Base-by-base conservation (phyloP, 2,329 filamentous ascomycete genomes). In the Drechslerella stenobrocha region DNA sequence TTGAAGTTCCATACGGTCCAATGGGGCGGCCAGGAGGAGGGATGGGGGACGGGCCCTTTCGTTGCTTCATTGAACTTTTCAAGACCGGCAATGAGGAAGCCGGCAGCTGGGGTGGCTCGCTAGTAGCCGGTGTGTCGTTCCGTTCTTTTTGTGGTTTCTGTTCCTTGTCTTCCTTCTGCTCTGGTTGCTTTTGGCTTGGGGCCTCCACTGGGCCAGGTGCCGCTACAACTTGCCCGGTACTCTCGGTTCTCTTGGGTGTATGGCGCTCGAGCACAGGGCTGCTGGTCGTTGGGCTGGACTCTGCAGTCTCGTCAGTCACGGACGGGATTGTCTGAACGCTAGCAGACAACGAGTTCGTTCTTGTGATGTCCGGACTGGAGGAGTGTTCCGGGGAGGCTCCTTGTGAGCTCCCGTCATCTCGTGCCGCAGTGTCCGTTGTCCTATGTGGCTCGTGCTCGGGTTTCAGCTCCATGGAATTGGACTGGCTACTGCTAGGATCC, bases 281-380 rank as follows among this genome's bases (percentile, higher is more conserved):
- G 23, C 63, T 67, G n/a, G 50, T 55, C 26, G 63, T 15, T 30
- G 63, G 63, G 32, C 63, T 67, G 13, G 50, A 44, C 11, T 45
- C 44, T 15, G 63, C 60, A 20, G 63, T 48, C 20, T 67, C 63
- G 23, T 67, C 63, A 18, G 63, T 67, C 6, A 67, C 34, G 20
- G 63, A 67, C 7, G 63, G 63, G 2, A 67, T 60, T 6, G 63
- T 67, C 50, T 59, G 55, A 8, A 60, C 63, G 32, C 63, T 67
- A 46, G 63, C 63, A 24, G 63, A 67, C 34, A 67, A 22, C 4
- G 63, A 67, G 51, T 67, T 67, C 50, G 63, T 45, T 20, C 63
- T 59, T 24, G 63, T 67, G 55, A 67, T 67, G 35, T 60, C 63
- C 23, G 63, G 63, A 23, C 63, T 67, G 45, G 61, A 66, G 24